Evolutionary conservation across 1,139 yeast genomes (phyloP), one percentile per base, ranked within the genome.

Genomic region (Blastobotrys arbuscula): DNA sequence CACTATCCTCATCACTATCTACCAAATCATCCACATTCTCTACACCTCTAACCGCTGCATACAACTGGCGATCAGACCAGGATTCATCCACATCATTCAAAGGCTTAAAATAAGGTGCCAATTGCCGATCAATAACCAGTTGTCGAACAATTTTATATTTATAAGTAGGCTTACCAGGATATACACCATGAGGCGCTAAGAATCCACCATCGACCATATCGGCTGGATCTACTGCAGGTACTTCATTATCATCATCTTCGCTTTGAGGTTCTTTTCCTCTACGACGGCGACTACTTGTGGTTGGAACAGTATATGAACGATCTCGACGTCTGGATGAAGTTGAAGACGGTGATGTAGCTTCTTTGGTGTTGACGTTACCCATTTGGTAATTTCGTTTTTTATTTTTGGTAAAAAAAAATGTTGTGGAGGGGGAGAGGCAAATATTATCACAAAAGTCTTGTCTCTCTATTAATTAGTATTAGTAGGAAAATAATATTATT

Each of bases 31-130:
- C 36, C 8, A 20, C 38, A 10, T 38, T 21, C 18, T 30, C 40
- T 2, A 39, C 42, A 10, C 68, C 68, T n/a, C 63, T 50, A 23
- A 87, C 68, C 34, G 82, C 74, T 9, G 78, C 66, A 33, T 84
- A 63, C 26, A 90, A 66, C 64, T 87, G 88, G 4, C 79, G 78
- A 56, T 84, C 87, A 1, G 80, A 69, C 96, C 96, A 87, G 21
- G 66, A 57, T n/a, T 75, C 79, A 52, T 84, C 82, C 61, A 76
- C 86, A 60, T 88, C 96, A 59, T 86, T 88, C 47, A 92, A 70
- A 0, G 97, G 97, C 2, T 90, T 84, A 64, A 79, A 92, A 64
- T 92, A 92, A 1, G 98, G 97, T 0, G 97, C 90, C 42, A 92
- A 61, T 56, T 75, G 76, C 40, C 98, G 76, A 15, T 76, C 76